phyloP scores from a whole-genome alignment of 768 basidiomycete genomes.

The Trametes sanguinea region DNA sequence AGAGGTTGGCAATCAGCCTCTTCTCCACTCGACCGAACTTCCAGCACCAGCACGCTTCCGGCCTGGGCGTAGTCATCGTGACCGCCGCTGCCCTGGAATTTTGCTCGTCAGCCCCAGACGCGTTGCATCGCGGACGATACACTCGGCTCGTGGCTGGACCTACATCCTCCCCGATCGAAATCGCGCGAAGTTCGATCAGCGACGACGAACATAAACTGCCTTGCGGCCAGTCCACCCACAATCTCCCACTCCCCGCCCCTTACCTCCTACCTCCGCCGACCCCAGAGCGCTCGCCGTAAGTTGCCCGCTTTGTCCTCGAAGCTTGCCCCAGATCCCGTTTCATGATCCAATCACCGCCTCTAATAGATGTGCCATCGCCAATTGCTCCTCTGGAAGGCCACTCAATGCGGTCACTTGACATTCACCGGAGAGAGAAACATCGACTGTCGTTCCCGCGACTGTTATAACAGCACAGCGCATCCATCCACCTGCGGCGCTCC shows the following conservation, averaged over 20 bases:
- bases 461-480: constrained; percentile 53
- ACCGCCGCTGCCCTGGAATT: constrained; percentile 1
- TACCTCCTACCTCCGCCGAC: constrained; percentile 40
- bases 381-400: constrained; percentile 52
- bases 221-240: constrained; percentile 11
- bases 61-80: background rate
- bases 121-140: constrained; percentile 1
- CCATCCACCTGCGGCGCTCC: constrained; percentile 44
- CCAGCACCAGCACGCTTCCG: background rate
- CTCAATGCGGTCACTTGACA: constrained; percentile 56
- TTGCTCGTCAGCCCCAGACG: constrained; percentile 6
- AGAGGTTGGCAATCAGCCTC: background rate
- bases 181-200: constrained; percentile 20
- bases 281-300: constrained; percentile 29
- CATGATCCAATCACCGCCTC: constrained; percentile 17
- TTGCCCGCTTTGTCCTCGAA: constrained; percentile 20
- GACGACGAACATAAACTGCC: constrained; percentile 20
- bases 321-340: constrained; percentile 7
- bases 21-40: background rate
- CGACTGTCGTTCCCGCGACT: constrained; percentile 54
- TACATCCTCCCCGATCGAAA: constrained; percentile 23
- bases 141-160: constrained; percentile 23
- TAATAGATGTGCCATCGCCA: constrained; percentile 64
- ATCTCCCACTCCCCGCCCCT: constrained; percentile 21
- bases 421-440: constrained; percentile 44